Evolutionary conservation across 176 grass and related monocot genomes (phyloP).

Genomic region (Triticum turgidum): DNA sequence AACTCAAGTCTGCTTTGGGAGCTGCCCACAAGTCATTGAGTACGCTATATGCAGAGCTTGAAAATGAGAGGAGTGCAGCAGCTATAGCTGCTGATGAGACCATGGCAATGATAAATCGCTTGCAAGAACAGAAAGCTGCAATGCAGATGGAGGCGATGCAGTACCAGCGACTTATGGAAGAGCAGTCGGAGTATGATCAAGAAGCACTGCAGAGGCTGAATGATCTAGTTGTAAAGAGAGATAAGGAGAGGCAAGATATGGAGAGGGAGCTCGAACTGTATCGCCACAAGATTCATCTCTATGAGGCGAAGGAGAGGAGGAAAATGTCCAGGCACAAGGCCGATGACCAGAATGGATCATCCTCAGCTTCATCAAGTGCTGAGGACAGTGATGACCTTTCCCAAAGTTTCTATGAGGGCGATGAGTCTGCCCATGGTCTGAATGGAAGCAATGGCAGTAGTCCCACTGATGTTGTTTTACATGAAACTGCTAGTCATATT

Average conservation of each 20-base stretch:
- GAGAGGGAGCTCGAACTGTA: conserved; percentile 72
- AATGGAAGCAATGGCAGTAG: conserved; percentile 58
- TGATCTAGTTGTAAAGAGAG: conserved; percentile 84
- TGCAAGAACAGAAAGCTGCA: conserved; percentile 99
- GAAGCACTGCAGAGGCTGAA: conserved; percentile 90
- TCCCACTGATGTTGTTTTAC: conserved; percentile 64
- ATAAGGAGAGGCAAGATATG: conserved; percentile 92
- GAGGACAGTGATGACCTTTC: conserved; percentile 74
- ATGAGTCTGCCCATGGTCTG: conserved; percentile 59
- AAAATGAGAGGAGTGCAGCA: conserved; percentile 89
- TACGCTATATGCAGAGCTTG: conserved; percentile 75
- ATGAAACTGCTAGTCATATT: conserved; percentile 57
- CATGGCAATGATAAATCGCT: conserved; percentile 99
- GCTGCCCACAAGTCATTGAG: conserved; percentile 60
- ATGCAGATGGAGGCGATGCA: conserved; percentile 99
- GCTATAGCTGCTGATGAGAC: conserved; percentile 92
- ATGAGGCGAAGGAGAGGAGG: conserved; percentile 67
- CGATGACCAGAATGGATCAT: conserved; percentile 61
- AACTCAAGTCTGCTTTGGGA: conserved; percentile 73
- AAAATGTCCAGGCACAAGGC: conserved; percentile 45
- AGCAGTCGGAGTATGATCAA: conserved; percentile 97
- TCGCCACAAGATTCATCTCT: conserved; percentile 63
- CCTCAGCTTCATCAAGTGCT: conserved; percentile 83
- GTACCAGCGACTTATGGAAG: conserved; percentile 97
- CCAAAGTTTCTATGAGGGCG: conserved; percentile 56